Percentiles rank a stretch among this genome's conserved stretches.
Conservation (phyloP, 768 basidiomycete species). For the Suillus luteus region DNA sequence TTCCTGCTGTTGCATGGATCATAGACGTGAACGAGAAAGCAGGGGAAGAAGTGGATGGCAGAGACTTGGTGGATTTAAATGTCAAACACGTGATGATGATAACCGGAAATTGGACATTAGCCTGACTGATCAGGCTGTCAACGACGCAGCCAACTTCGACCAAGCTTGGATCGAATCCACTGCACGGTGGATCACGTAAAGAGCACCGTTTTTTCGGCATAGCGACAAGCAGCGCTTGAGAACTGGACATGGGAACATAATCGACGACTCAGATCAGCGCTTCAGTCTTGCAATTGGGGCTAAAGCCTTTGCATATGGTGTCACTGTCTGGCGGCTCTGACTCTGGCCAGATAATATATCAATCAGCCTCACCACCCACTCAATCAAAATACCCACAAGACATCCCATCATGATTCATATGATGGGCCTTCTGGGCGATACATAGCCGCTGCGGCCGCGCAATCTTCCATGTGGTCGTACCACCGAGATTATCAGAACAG, state of each 20-base stretch:
- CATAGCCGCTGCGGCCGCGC: no score
- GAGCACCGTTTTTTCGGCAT: background rate
- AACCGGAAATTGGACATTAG: background rate
- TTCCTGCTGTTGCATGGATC: constrained; percentile 11
- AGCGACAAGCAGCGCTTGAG: background rate
- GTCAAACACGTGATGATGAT: background rate
- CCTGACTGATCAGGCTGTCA: background rate
- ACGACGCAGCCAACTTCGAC: background rate
- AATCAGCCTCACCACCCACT: background rate
- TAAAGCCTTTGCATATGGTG: no score
- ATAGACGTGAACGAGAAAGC: background rate
- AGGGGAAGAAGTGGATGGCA: background rate
- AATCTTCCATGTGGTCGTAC: no score
- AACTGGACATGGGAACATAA: no score
- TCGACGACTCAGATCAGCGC: no score
- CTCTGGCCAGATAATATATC: no score
- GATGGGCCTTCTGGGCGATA: no score
- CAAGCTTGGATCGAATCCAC: background rate
- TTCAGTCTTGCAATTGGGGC: no score
- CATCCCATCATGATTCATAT: no score
- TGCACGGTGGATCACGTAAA: background rate
- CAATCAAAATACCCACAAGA: background rate
- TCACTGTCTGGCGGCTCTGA: no score
- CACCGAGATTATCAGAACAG: no score
- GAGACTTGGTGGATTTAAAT: background rate